Evolutionary conservation across 371 early-diverging fungal species (phyloP).

Genomic region (Mucor sp.): DNA sequence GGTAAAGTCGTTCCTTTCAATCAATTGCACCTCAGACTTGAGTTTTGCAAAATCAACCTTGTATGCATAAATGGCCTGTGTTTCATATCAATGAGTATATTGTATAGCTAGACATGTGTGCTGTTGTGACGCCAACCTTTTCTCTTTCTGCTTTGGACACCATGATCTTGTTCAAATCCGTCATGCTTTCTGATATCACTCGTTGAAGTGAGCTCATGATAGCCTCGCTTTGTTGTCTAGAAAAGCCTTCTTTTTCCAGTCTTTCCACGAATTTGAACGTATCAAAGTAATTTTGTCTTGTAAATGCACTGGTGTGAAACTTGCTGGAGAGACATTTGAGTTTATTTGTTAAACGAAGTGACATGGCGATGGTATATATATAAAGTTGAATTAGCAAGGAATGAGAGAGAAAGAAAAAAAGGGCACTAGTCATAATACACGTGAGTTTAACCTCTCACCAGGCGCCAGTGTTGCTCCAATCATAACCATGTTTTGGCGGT

Average conservation of each 20-base stretch:
- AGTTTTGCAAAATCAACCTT: conserved; percentile 93
- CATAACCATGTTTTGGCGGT: conserved; percentile 27
- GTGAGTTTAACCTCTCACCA: conserved; percentile 23
- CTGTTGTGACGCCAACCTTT: conserved; percentile 49
- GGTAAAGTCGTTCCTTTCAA: conserved; percentile 90
- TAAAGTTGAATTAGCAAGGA: not conserved
- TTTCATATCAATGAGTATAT: not conserved
- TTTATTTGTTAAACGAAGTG: not conserved
- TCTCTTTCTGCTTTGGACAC: conserved; percentile 88
- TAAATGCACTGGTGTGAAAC: not conserved
- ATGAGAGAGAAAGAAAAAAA: not conserved
- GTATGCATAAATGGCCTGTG: conserved; percentile 78
- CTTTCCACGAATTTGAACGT: conserved; percentile 78
- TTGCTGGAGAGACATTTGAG: not conserved
- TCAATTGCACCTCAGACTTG: conserved; percentile 84
- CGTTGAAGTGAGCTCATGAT: conserved; percentile 75
- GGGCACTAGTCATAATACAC: not conserved
- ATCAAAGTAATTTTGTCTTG: conserved; percentile 58
- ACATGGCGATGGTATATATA: not conserved
- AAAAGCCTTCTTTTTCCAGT: conserved; percentile 78
- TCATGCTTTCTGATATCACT: conserved; percentile 74
- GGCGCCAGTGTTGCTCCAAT: conserved; percentile 27
- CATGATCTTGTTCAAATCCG: conserved; percentile 63
- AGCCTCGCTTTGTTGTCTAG: conserved; percentile 74
- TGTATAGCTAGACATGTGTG: not conserved